Conservation (phyloP, 2,329 filamentous ascomycete genomes). For the Metarhizium rileyi region DNA sequence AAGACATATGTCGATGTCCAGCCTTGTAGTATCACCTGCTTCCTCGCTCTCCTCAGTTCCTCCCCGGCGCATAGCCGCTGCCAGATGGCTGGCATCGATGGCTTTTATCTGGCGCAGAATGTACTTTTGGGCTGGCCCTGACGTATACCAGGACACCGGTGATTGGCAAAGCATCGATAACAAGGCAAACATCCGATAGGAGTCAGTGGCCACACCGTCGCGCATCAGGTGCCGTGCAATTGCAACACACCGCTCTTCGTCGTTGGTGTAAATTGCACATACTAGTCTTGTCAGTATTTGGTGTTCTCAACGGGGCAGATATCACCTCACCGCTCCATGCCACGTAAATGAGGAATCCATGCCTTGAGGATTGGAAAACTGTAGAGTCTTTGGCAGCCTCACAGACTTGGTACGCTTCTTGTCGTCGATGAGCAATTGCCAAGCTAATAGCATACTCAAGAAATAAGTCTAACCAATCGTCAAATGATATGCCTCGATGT, state of each 20-base stretch:
- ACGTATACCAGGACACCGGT: conserved; percentile 65
- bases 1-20: conserved; percentile 63
- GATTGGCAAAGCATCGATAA: conserved; percentile 70
- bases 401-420: conserved; percentile 71
- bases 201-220: conserved; percentile 70
- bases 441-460: conserved; percentile 75
- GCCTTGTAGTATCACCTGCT: background rate
- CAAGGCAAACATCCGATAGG: conserved; percentile 73
- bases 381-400: conserved; percentile 70
- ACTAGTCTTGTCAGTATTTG: conserved; percentile 32
- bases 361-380: conserved; percentile 64
- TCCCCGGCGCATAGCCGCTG: conserved; percentile 21
- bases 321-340: conserved; percentile 58
- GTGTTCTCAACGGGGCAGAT: background rate
- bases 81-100: conserved; percentile 58
- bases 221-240: conserved; percentile 78
- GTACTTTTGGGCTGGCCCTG: conserved; percentile 79
- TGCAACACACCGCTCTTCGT: conserved; percentile 64
- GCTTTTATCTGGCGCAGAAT: conserved; percentile 85
- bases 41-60: conserved; percentile 10
- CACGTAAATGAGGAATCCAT: conserved; percentile 64
- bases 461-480: conserved; percentile 83
- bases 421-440: conserved; percentile 54
- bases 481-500: conserved; percentile 72
- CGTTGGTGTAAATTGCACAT: conserved; percentile 72